Evolutionary conservation across 2,329 filamentous ascomycete genomes (phyloP), one percentile per base, ranked within the genome.

Genomic region (Elsinoe ampelina): DNA sequence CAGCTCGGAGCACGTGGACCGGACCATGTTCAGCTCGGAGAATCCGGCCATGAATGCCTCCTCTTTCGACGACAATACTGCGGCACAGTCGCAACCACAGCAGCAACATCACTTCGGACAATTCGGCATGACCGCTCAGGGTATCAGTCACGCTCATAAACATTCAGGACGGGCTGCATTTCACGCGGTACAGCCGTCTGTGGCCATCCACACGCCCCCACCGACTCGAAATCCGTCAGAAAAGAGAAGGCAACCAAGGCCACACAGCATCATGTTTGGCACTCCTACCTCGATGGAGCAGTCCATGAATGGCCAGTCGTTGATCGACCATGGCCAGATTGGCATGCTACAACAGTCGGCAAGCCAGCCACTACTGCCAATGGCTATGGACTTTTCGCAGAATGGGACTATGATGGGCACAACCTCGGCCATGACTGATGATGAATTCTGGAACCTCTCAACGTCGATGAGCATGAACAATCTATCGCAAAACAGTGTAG

Each of bases 111-210:
- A 56, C 35, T 51, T 57, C 34, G 55, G 20, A 11, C 48, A 52
- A 26, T 52, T 52, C 17, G 48, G 48, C 34, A 52, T 52, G 48
- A 52, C 48, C 19, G 48, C 48, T 13, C 48, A 52, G 32, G n/a
- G 20, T 36, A 36, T 52, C 34, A n/a, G 6, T 39, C 32, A 52
- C 34, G 26, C 51, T 39, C 30, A 20, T 26, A 55, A 41, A 19
- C 41, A 48, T 34, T 51, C 38, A 19, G 51, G 56, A 11, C 43
- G 69, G 11, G 72, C 64, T 69, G 80, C 55, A 73, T 76, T 57
- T 69, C 85, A 57, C 80, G 82, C 58, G 78, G 81, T 32, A 80
- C 84, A 65, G 79, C 83, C 63, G 78, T 79, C 34, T 77, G 81
- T 60, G 75, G 74, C 77, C 12, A 82, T 83, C 73, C 80, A 83